These are phyloP conservation scores for Yarrowia sp. DNA, from an alignment of 805 yeast genomes.

Conservation along the genomic window DNA sequence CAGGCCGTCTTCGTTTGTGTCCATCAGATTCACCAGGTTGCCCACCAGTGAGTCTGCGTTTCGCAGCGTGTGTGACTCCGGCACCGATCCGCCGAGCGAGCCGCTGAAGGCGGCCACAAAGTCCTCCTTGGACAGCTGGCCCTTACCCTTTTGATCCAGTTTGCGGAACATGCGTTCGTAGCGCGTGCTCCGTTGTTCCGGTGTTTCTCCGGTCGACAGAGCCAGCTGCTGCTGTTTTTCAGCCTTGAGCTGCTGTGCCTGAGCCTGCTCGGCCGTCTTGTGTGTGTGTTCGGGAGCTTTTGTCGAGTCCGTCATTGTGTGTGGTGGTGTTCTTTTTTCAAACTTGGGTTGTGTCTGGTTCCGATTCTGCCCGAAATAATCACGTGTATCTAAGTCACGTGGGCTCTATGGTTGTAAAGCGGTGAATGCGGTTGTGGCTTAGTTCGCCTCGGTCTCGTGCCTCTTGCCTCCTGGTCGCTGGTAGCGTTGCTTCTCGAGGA, in stretches of 20 bases:
- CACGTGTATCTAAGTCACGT: background rate
- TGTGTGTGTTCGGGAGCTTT: background rate
- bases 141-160: constrained; percentile 6
- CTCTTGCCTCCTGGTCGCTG: constrained; percentile 9
- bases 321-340: background rate
- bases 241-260: constrained; percentile 17
- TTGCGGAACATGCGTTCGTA: constrained; percentile 12
- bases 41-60: constrained; percentile 52
- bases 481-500: background rate
- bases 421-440: background rate
- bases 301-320: background rate
- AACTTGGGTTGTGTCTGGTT: background rate
- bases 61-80: constrained; percentile 24
- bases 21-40: constrained; percentile 56
- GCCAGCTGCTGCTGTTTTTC: constrained; percentile 20
- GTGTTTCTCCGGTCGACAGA: background rate
- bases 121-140: constrained; percentile 15
- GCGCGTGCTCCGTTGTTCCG: constrained; percentile 15
- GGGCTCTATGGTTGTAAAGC: background rate
- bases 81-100: constrained; percentile 1
- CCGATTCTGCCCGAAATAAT: background rate
- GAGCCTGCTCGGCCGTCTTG: constrained; percentile 6
- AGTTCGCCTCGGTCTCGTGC: background rate
- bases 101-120: constrained; percentile 15
- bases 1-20: constrained; percentile 48